These are phyloP conservation scores for Fusarium aywerte DNA, from an alignment of 2,329 filamentous ascomycete species.

Conservation along the genomic window DNA sequence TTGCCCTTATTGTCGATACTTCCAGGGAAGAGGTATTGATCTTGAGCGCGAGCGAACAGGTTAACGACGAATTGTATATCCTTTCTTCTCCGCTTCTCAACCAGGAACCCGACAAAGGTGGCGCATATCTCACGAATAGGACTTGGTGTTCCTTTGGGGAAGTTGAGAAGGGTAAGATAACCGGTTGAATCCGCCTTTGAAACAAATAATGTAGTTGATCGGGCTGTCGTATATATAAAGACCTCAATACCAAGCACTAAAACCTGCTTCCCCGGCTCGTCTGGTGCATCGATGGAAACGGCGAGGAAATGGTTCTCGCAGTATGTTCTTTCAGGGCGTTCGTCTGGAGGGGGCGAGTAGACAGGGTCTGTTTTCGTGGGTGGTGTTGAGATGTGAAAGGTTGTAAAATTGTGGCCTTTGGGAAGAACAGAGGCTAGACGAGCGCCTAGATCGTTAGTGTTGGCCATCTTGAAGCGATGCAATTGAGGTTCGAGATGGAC, in stretches of 20 bases:
- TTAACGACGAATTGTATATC: conserved; percentile 80
- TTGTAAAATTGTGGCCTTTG: conserved; percentile 67
- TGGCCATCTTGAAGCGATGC: conserved; percentile 24
- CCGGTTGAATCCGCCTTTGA: conserved; percentile 98
- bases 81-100: conserved; percentile 71
- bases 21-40: conserved; percentile 93
- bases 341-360: conserved; percentile 79
- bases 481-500: conserved; percentile 2
- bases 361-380: conserved; percentile 79
- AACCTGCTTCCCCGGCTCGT: conserved; percentile 58
- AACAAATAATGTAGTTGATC: conserved; percentile 88
- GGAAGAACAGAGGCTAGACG: conserved; percentile 63
- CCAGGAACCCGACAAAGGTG: conserved; percentile 79
- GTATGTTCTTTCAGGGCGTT: conserved; percentile 79
- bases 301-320: conserved; percentile 83
- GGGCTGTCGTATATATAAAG: conserved; percentile 83
- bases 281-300: conserved; percentile 57
- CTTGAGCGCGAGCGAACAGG: conserved; percentile 90
- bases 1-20: conserved; percentile 87
- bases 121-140: conserved; percentile 79
- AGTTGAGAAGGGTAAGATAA: conserved; percentile 74
- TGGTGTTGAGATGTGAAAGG: conserved; percentile 89
- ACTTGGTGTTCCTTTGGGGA: conserved; percentile 72
- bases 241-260: conserved; percentile 88
- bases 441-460: conserved; percentile 20